These are phyloP conservation scores for Eutrema heterophyllum DNA, from an alignment of 345 rosid species.

Conservation along the genomic window DNA sequence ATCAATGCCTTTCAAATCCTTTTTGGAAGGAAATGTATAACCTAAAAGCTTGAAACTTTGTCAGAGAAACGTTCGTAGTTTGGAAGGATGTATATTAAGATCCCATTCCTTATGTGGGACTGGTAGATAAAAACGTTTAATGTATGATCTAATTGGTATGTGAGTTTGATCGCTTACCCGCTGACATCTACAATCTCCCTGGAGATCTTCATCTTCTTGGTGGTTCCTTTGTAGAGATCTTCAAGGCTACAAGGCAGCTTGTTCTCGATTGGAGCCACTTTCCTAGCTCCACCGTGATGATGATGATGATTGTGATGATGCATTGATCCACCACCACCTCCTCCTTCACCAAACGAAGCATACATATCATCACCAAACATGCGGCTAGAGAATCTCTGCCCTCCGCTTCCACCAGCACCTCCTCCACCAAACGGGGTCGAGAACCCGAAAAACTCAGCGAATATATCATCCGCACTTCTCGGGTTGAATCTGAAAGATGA, in stretches of 20 bases:
- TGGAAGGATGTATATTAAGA: not conserved
- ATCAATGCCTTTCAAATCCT: not conserved
- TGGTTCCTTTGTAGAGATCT: constrained; percentile 52
- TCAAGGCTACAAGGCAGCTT: constrained; percentile 57
- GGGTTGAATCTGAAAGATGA: constrained; percentile 61
- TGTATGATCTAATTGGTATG: not conserved
- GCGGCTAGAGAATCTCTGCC: constrained; percentile 46
- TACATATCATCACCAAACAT: constrained; percentile 62
- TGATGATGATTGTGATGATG: constrained; percentile 27
- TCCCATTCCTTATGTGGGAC: not conserved
- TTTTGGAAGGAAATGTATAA: not conserved
- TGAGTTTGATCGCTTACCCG: constrained; percentile 39
- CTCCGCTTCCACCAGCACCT: constrained; percentile 35
- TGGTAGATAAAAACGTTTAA: not conserved
- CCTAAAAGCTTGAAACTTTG: not conserved
- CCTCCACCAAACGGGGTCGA: constrained; percentile 51
- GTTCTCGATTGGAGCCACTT: constrained; percentile 49
- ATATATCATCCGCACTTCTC: constrained; percentile 61
- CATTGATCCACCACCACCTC: constrained; percentile 38
- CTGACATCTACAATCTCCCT: constrained; percentile 44
- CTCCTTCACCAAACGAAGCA: constrained; percentile 51
- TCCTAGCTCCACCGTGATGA: constrained; percentile 33
- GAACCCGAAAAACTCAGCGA: constrained; percentile 66
- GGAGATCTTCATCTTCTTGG: constrained; percentile 67
- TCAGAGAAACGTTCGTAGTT: not conserved